Evolutionary conservation across 345 rosid species (phyloP), one percentile per base, ranked within the genome.

Genomic region (Erodium maritimum): DNA sequence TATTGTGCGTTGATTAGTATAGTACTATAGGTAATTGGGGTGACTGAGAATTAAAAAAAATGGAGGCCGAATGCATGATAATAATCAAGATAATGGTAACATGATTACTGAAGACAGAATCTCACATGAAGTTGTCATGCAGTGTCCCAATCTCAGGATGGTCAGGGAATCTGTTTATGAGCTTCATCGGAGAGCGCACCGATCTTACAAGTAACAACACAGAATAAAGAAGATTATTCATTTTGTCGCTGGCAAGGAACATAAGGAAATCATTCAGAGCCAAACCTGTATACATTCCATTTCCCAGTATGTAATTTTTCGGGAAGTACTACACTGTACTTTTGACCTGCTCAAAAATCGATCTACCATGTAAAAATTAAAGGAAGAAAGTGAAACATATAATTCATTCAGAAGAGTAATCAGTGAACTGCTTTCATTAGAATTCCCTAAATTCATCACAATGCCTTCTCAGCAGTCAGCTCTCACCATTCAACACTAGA

Each of bases 271-370:
- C 19, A 54, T 54, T 17, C 23, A 19, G 21, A n/a, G 21, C 23
- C 37, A 17, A 33, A 87, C 97, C 97, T 82, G 70, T 85, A 79
- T 22, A 91, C 97, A 65, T 85, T 86, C 97, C 96, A 91, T 66
- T 80, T 88, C 52, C 95, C 95, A 2, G 75, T 75, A 25, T 73
- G 73, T 24, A 91, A 68, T 65, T 88, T 83, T 74, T 91, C 97
- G 0, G 96, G 97, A 57, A 91, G 83, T 64, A 74, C 69, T 9
- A 79, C 88, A 19, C 95, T 82, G 82, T 82, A 84, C 1, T 24
- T 25, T 34, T 74, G 63, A 57, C 76, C 91, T 82, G 56, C 9
- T 54, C 51, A 66, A 50, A 63, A 55, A 50, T 17, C 10, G 19
- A 17, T 50, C 18, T 50, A 50, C 53, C 2, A 50, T 5, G 11